Evolutionary conservation across 2,329 filamentous ascomycete genomes (phyloP), one percentile per base, ranked within the genome.

Genomic region (Trichoderma atrobrunneum): DNA sequence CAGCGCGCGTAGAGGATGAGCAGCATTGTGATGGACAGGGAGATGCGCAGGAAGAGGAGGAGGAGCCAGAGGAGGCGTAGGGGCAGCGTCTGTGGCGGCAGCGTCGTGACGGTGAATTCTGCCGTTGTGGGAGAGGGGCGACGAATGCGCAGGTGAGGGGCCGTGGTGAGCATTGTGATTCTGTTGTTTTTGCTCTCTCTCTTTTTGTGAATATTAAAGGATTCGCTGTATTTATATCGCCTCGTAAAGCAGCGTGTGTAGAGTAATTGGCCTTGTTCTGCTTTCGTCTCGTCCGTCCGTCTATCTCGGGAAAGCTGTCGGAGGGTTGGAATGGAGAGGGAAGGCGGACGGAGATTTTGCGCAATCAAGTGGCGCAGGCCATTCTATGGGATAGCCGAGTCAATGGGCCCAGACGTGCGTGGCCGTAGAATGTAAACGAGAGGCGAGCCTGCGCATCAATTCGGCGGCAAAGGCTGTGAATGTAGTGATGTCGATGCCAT

Each of bases 21-120:
- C 18, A 88, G 75, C 28, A 85, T 80, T 67, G 78, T 76, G 57
- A 84, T 73, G 39, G 81, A 79, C 71, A 87, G 79, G 74, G 85
- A 75, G 54, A 87, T 72, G 39, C 87, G 84, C 36, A 84, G 65
- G 71, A 85, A 76, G 72, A 85, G 78, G 48, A 87, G 81, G 59
- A 86, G 74, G 59, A 80, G 73, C 65, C 86, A 80, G 24, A 87
- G 78, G 39, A 87, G 74, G 54, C 84, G 86, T 7, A 87, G 81
- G 2, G 86, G 77, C 18, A 87, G 73, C 0, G 87, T 87, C 5
- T 83, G 79, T 0, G 84, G 82, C 1, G 92, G 89, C 59, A 90
- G 89, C 72, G 95, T 98, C 43, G 95, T 96, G 71, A 98, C 93
- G 34, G 92, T 97, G 86, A 95, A 98, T 76, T 93, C 92, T 79